Percentiles rank a stretch among this genome's conserved stretches.
These are phyloP conservation scores for Trichoderma koningiopsis DNA, from an alignment of 2,329 filamentous ascomycete genomes.

Conservation along the genomic window DNA sequence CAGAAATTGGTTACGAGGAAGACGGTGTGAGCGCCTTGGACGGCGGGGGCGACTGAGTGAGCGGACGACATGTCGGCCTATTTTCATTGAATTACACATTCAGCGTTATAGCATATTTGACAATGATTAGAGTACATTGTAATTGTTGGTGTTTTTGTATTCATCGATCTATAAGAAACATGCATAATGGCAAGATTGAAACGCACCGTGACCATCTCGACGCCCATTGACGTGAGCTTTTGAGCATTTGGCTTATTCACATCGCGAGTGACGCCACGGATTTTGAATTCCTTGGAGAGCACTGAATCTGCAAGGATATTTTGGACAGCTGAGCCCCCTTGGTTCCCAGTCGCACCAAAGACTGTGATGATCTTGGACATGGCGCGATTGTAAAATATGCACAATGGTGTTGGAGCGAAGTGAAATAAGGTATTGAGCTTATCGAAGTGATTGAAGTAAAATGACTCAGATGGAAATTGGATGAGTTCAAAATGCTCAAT, in stretches of 20 bases:
- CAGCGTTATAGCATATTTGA: not conserved
- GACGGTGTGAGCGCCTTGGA: conserved; percentile 48
- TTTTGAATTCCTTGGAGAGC: conserved; percentile 47
- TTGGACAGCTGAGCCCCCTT: conserved; percentile 51
- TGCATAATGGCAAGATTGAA: accelerated
- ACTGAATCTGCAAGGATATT: conserved; percentile 49
- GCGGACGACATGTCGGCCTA: conserved; percentile 47
- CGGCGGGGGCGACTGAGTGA: conserved; percentile 40
- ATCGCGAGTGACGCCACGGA: conserved; percentile 53
- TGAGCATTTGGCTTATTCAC: conserved; percentile 43
- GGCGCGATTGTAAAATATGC: not conserved
- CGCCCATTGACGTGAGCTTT: conserved; percentile 43
- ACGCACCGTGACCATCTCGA: conserved; percentile 46
- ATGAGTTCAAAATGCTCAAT: not conserved
- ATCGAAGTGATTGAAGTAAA: not conserved
- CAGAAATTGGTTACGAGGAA: conserved; percentile 47
- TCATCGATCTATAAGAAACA: not conserved
- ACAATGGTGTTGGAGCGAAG: not conserved
- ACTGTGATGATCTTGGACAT: conserved; percentile 47
- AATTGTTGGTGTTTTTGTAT: no score
- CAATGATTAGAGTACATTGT: not conserved
- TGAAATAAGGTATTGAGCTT: no score
- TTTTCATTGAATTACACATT: not conserved
- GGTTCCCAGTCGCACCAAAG: conserved; percentile 53
- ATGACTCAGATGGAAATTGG: not conserved